phyloP scores from a whole-genome alignment of 306 rosid genomes.

The Rubus idaeus region DNA sequence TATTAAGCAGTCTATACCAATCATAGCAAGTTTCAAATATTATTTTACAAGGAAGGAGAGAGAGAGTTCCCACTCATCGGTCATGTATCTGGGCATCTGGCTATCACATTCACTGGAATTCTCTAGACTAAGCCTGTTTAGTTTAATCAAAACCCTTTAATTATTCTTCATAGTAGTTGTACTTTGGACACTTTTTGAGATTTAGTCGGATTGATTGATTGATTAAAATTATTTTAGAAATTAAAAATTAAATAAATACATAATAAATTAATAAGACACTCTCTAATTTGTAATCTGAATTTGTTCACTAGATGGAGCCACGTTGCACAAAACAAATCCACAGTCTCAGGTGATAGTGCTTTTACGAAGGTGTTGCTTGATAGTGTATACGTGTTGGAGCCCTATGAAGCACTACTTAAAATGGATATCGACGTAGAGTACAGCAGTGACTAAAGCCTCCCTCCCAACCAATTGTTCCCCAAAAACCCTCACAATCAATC shows the following conservation, averaged over 20 bases:
- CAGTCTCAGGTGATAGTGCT: background rate
- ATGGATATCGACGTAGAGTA: background rate
- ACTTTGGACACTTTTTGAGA: background rate
- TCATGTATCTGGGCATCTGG: background rate
- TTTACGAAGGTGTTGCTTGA: background rate
- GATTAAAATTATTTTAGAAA: background rate
- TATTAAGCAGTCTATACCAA: background rate
- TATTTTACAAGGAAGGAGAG: background rate
- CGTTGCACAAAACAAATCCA: background rate
- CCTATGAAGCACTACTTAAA: background rate
- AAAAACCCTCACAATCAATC: background rate
- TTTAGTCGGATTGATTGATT: background rate
- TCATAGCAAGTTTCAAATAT: background rate
- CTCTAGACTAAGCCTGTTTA: background rate
- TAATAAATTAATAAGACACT: too few species aligned
- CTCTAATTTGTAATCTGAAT: background rate
- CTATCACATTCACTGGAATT: background rate
- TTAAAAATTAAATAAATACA: background rate
- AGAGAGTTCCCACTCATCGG: background rate
- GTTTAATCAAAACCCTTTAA: background rate
- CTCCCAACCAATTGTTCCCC: background rate
- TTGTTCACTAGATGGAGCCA: background rate
- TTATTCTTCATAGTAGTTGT: background rate
- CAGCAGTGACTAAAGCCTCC: background rate
- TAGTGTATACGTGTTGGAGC: background rate